phyloP scores from a whole-genome alignment of 768 basidiomycete genomes.

The Cubamyces sp. region DNA sequence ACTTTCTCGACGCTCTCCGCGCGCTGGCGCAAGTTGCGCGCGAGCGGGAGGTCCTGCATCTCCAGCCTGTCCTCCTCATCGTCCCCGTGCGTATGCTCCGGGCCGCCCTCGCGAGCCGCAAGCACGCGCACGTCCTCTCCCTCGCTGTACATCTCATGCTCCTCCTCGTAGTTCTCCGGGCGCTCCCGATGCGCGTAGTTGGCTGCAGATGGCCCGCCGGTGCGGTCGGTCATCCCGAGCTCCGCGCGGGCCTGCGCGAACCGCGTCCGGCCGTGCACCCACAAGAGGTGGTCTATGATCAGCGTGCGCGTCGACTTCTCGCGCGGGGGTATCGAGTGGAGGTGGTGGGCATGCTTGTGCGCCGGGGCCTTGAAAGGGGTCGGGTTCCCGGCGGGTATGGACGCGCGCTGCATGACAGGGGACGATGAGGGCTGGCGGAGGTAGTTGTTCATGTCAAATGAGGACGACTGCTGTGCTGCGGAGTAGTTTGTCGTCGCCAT shows the following conservation, averaged over 20 bases:
- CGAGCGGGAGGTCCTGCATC: slow-evolving; percentile 64
- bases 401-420: slow-evolving; percentile 28
- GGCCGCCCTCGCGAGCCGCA: slow-evolving; percentile 54
- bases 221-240: slow-evolving; percentile 83
- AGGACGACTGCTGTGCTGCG: slow-evolving; percentile 13
- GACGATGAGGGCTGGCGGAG: slow-evolving; percentile 29
- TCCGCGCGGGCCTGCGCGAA: slow-evolving; percentile 86
- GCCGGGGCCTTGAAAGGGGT: slow-evolving; percentile 68
- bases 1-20: slow-evolving; percentile 87
- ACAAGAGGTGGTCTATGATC: slow-evolving; percentile 87
- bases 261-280: slow-evolving; percentile 80
- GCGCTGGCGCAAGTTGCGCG: slow-evolving; percentile 65
- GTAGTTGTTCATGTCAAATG: slow-evolving; percentile 26
- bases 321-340: slow-evolving; percentile 83
- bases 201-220: slow-evolving; percentile 64
- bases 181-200: slow-evolving; percentile 67
- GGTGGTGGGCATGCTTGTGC: slow-evolving; percentile 86
- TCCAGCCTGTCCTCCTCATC: slow-evolving; percentile 62
- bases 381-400: slow-evolving; percentile 23
- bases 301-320: slow-evolving; percentile 90
- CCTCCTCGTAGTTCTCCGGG: slow-evolving; percentile 79
- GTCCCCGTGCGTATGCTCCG: slow-evolving; percentile 51
- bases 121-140: slow-evolving; percentile 55
- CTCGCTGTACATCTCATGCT: slow-evolving; percentile 67
- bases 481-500: slow-evolving; percentile 20